Evolutionary conservation across 75 land plant species (phyloP).

Genomic region (Picea glauca): DNA sequence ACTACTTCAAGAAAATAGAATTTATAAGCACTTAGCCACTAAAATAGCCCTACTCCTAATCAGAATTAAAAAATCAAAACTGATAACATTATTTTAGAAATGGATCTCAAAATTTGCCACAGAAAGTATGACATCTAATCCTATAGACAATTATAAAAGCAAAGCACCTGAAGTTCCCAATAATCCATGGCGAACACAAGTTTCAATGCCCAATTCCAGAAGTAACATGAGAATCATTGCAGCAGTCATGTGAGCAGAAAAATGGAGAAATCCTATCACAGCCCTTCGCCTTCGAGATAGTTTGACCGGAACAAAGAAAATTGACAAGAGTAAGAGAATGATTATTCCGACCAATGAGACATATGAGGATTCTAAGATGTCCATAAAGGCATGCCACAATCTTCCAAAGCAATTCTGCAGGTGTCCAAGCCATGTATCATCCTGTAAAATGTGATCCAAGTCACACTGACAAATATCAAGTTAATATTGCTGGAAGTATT

Average conservation of each 20-base stretch:
- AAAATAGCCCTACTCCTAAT: background rate
- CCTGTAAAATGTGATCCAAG: conserved; percentile 62
- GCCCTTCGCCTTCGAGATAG: conserved; percentile 59
- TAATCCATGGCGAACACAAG: conserved; percentile 82
- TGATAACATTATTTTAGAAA: no score
- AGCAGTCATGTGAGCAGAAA: conserved; percentile 77
- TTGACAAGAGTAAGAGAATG: conserved; percentile 36
- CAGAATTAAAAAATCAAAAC: background rate
- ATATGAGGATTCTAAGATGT: conserved; percentile 76
- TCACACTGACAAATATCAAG: conserved; percentile 56
- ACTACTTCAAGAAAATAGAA: background rate
- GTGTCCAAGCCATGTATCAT: conserved; percentile 73
- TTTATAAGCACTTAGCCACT: background rate
- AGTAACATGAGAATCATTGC: conserved; percentile 87
- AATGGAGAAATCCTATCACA: conserved; percentile 77
- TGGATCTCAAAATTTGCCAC: no score
- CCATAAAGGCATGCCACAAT: conserved; percentile 56
- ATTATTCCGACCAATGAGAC: conserved; percentile 71
- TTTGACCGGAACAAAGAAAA: conserved; percentile 77
- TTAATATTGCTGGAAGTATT: background rate
- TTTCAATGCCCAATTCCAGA: conserved; percentile 87
- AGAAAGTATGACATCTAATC: no score
- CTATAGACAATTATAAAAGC: background rate
- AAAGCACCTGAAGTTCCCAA: conserved; percentile 86
- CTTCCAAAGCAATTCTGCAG: conserved; percentile 53